phyloP scores from a whole-genome alignment of 2,329 filamentous ascomycete genomes.

The Aspergillus sergii region DNA sequence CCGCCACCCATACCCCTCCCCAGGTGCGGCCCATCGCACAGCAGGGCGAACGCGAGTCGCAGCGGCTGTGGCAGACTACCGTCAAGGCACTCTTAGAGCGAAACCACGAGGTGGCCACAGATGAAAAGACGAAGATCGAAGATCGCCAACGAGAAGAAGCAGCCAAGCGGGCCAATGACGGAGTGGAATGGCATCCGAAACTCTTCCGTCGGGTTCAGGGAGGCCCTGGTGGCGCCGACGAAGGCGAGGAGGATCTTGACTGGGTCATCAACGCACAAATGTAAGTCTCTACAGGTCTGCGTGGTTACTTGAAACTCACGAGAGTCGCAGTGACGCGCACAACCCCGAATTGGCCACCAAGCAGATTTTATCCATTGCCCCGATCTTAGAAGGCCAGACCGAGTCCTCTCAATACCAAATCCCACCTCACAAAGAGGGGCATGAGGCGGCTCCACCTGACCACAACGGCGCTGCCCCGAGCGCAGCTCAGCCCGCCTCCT shows the following conservation, averaged over 20 bases:
- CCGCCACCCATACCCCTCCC: slow-evolving; percentile 75
- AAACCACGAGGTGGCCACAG: slow-evolving; percentile 86
- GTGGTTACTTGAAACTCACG: slow-evolving; percentile 7
- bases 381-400: slow-evolving; percentile 78
- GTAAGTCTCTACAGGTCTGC: slow-evolving; percentile 52
- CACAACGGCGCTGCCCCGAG: slow-evolving; percentile 7
- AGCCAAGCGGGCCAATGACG: slow-evolving; percentile 73
- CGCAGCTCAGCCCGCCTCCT: background rate
- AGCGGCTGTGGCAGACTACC: slow-evolving; percentile 81
- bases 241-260: slow-evolving; percentile 86
- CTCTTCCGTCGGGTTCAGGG: slow-evolving; percentile 78
- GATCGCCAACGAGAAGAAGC: slow-evolving; percentile 90
- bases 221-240: slow-evolving; percentile 70
- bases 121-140: slow-evolving; percentile 95
- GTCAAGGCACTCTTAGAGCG: slow-evolving; percentile 78
- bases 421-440: slow-evolving; percentile 46
- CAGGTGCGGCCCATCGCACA: slow-evolving; percentile 76
- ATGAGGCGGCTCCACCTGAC: slow-evolving; percentile 7
- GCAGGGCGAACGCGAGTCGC: slow-evolving; percentile 87
- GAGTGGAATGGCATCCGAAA: slow-evolving; percentile 82
- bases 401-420: slow-evolving; percentile 58
- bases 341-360: slow-evolving; percentile 71
- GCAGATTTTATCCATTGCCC: slow-evolving; percentile 84
- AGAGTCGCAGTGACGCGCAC: slow-evolving; percentile 57
- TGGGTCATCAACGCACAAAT: slow-evolving; percentile 91